Conservation (phyloP, 1,284 basidiomycete genomes). For the Sanguinoderma infundibulare region DNA sequence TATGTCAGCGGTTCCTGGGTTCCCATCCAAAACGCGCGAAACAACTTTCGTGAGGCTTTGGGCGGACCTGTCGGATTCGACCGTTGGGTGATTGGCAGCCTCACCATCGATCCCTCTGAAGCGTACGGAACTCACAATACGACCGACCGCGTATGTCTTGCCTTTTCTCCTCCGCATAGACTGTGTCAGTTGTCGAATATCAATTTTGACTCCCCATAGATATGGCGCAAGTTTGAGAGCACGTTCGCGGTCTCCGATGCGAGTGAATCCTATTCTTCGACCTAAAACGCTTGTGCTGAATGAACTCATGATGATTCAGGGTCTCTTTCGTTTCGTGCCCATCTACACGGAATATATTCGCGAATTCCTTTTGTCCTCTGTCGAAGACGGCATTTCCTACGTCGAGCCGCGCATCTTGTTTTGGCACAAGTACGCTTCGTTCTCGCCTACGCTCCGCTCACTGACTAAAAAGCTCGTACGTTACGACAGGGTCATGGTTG, state of each 20-base stretch:
- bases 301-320: slow-evolving; percentile 41
- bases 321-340: slow-evolving; percentile 57
- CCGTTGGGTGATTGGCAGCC: slow-evolving; percentile 57
- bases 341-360: slow-evolving; percentile 62
- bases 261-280: background rate
- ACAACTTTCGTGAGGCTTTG: slow-evolving; percentile 50
- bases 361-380: slow-evolving; percentile 63
- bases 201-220: slow-evolving; percentile 42
- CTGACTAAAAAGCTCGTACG: background rate
- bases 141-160: too few species aligned
- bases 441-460: too few species aligned
- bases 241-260: slow-evolving; percentile 41
- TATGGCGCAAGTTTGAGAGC: slow-evolving; percentile 70
- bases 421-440: slow-evolving; percentile 60
- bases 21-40: slow-evolving; percentile 54
- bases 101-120: slow-evolving; percentile 70
- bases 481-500: slow-evolving; percentile 47
- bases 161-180: too few species aligned
- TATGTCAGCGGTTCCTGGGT: slow-evolving; percentile 59
- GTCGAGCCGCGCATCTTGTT: slow-evolving; percentile 78
- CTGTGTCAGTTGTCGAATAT: too few species aligned
- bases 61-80: slow-evolving; percentile 71
- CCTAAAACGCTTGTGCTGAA: background rate
- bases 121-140: slow-evolving; percentile 75
- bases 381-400: slow-evolving; percentile 77